Evolutionary conservation across 106 monocot genomes (phyloP).

Genomic region (Dioscorea alata): DNA sequence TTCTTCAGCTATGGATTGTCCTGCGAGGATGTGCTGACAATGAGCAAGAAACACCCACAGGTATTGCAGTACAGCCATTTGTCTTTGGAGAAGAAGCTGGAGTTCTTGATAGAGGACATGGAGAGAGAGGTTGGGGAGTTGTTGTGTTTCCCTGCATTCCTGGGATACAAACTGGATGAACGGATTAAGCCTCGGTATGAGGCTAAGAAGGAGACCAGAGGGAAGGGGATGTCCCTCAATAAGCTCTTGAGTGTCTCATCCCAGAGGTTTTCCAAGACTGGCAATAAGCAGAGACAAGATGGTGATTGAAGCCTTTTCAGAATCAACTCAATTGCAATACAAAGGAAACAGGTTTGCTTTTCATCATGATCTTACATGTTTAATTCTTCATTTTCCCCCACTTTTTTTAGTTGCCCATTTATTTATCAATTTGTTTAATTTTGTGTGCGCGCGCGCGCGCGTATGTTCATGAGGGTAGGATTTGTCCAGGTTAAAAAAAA

Average conservation of each 20-base stretch:
- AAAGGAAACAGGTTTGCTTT: no score
- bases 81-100: constrained; percentile 68
- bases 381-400: no score
- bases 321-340: no score
- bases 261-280: constrained; percentile 27
- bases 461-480: no score
- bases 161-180: constrained; percentile 75
- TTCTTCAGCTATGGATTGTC: constrained; percentile 48
- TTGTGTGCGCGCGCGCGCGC: no score
- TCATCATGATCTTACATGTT: no score
- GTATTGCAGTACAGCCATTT: constrained; percentile 60
- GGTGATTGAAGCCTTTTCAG: background rate
- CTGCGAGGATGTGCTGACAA: constrained; percentile 43
- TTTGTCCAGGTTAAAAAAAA: no score
- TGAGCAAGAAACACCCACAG: constrained; percentile 80
- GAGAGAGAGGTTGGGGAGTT: constrained; percentile 69
- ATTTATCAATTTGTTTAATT: no score
- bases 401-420: no score
- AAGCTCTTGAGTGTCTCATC: constrained; percentile 62
- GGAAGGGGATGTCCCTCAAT: constrained; percentile 59
- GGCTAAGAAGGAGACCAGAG: constrained; percentile 42
- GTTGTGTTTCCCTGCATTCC: constrained; percentile 66
- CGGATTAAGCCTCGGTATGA: constrained; percentile 71
- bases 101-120: constrained; percentile 59
- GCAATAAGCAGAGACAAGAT: background rate